Evolutionary conservation across 2,329 filamentous ascomycete genomes (phyloP).

Genomic region (Aspergillus neoniger): DNA sequence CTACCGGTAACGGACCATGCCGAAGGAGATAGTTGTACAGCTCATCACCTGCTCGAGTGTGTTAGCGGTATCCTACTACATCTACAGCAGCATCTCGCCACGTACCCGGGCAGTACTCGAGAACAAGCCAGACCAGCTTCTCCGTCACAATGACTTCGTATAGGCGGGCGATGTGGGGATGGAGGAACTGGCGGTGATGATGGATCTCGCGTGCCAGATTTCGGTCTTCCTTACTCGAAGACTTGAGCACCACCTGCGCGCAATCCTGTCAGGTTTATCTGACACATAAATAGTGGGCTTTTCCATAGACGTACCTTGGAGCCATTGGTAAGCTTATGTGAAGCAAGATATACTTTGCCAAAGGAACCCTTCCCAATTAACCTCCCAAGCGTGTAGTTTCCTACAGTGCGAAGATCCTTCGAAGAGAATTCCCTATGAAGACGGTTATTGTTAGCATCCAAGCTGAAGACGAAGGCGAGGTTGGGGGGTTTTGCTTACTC

Average conservation of each 20-base stretch:
- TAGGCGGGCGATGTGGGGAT: constrained; percentile 92
- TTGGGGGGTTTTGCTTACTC: constrained; percentile 63
- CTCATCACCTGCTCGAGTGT: constrained; percentile 71
- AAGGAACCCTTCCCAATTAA: constrained; percentile 98
- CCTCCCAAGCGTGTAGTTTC: constrained; percentile 88
- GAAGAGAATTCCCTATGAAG: constrained; percentile 81
- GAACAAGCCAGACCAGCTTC: constrained; percentile 87
- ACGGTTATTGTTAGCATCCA: constrained; percentile 4
- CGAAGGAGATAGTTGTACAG: constrained; percentile 93
- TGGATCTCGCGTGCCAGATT: constrained; percentile 98
- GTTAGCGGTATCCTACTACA: constrained; percentile 15
- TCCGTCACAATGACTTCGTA: constrained; percentile 99
- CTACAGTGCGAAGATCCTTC: constrained; percentile 85
- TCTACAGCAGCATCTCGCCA: background rate
- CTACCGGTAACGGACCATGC: constrained; percentile 77
- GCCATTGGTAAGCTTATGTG: constrained; percentile 96
- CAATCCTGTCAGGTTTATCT: background rate
- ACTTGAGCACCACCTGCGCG: constrained; percentile 90
- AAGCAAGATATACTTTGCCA: constrained; percentile 94
- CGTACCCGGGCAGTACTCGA: constrained; percentile 92
- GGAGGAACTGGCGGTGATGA: constrained; percentile 95
- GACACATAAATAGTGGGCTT: background rate
- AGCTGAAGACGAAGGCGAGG: background rate
- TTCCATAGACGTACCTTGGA: constrained; percentile 69
- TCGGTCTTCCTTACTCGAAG: constrained; percentile 90